Base-by-base conservation (phyloP, 2,329 filamentous ascomycete genomes). In the Pseudofabraea citricarpa region DNA sequence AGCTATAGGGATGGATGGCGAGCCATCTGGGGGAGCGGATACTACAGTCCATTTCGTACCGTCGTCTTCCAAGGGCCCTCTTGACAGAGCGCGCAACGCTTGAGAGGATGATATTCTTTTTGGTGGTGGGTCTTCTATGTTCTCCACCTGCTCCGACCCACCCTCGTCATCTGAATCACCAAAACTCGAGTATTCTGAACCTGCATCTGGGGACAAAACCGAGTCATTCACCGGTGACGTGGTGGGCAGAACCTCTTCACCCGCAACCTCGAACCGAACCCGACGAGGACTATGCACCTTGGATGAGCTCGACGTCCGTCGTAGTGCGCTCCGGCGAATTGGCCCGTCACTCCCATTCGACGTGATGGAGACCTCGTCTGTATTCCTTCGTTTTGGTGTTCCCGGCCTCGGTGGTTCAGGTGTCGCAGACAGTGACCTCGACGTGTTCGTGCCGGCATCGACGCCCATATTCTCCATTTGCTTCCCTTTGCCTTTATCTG, bases 191-290 rank as follows among this genome's bases (percentile, higher is more conserved):
- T 36, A 32, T 22, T 22, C 46, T n/a, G 32, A 18, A 31, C 43
- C 41, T 6, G 49, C 47, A 15, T 52, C 54, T 26, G 46, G 36
- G 6, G 36, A 24, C 5, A 47, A 31, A n/a, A 47, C 24, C 4
- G 44, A 33, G 7, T 51, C 41, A 6, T 41, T 43, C 9, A 43
- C 24, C 36, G 78, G 79, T 18, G 77, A 80, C 20, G 72, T 65
- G 36, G 78, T 81, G 16, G 79, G 77, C 45, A 81, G 63, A 26
- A 84, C 76, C 55, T 83, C 77, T 50, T 72, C 66, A 41, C 78
- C 79, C 56, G 72, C 71, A 36, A 83, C 73, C 27, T 80, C 73
- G 50, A 83, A 83, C 37, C 80, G 77, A 44, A 83, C 80, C 46
- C 77, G 71, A 22, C 79, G 72, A n/a, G 76, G 77, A 54, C 77